These are phyloP conservation scores for Tolypocladium capitatum DNA, from an alignment of 2,329 filamentous ascomycete species.

Conservation along the genomic window DNA sequence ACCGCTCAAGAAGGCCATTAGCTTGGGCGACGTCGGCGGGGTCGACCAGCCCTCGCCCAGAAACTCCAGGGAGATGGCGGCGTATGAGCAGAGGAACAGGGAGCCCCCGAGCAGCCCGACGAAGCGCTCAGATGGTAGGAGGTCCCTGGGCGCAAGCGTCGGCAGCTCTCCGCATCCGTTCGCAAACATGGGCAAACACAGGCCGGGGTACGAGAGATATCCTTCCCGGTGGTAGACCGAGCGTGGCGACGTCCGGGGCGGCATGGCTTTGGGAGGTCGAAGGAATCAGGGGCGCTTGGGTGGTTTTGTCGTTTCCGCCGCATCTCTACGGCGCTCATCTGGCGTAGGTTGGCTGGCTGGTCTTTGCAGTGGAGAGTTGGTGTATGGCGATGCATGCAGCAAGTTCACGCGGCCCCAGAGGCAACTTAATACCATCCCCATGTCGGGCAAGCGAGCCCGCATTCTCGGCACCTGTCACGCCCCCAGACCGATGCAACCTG, in stretches of 20 bases:
- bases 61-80: slow-evolving; percentile 50
- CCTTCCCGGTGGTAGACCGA: slow-evolving; percentile 18
- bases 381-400: neutral
- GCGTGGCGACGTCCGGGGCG: neutral
- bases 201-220: slow-evolving; percentile 27
- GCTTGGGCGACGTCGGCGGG: slow-evolving; percentile 43
- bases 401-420: neutral
- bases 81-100: slow-evolving; percentile 35
- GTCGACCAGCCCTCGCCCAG: slow-evolving; percentile 32
- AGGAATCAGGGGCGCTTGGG: neutral
- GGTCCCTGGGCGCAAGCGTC: slow-evolving; percentile 10
- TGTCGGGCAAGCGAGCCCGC: neutral
- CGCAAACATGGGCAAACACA: slow-evolving; percentile 20
- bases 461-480: neutral
- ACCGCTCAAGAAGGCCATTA: slow-evolving; percentile 64
- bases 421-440: too few relatives aligned
- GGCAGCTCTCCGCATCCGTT: slow-evolving; percentile 23
- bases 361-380: neutral
- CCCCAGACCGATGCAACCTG: neutral
- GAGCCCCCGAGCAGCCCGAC: slow-evolving; percentile 26
- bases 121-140: slow-evolving; percentile 20
- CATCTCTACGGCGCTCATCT: neutral
- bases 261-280: neutral
- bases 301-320: neutral
- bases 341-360: neutral